Evolutionary conservation across 1,284 basidiomycete species (phyloP), one percentile per base, ranked within the genome.

Genomic region (Stygiomarasmius scandens): DNA sequence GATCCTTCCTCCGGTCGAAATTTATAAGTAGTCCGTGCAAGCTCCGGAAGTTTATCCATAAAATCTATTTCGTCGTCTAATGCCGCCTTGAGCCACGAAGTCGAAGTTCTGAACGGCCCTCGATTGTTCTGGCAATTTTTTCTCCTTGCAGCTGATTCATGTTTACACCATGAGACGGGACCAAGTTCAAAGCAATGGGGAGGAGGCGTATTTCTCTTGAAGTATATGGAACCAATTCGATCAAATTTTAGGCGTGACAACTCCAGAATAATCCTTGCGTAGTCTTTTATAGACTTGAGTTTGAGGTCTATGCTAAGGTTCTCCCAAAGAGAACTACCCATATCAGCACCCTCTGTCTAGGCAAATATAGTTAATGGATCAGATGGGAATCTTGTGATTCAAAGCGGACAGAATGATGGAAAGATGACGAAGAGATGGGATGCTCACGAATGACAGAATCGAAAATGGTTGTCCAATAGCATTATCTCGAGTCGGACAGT

Each of bases 151-250:
- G 52, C 61, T 1, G 63, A 61, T 52, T 66, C 64, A 24, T 51
- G 61, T 52, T 66, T 66, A 49, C 59, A 59, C 65, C 64, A 66
- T 19, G 60, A 58, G 2, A 59, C 63, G 12, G 62, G 58, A 14
- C 65, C 65, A 41, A 66, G 65, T 2, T 58, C 41, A 54, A 61
- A 66, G 19, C 59, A 63, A 20, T 58, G 25, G 27, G 64, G 63
- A 23, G 51, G 56, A 20, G n/a, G 6, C 20, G 53, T 41, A 29
- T 47, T 49, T 23, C 55, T 59, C 55, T 63, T 65, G 59, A 66
- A 66, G 46, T 66, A 65, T 20, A 66, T 62, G 1, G 65, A 66
- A 10, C 62, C 65, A 49, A 66, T 66, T 11, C 60, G 53, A 23
- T 63, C 60, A 59, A 66, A 66, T 49, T 60, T 61, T 19, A 66